Base-by-base conservation (phyloP, 305 asterid genomes). In the Andrographis paniculata region DNA sequence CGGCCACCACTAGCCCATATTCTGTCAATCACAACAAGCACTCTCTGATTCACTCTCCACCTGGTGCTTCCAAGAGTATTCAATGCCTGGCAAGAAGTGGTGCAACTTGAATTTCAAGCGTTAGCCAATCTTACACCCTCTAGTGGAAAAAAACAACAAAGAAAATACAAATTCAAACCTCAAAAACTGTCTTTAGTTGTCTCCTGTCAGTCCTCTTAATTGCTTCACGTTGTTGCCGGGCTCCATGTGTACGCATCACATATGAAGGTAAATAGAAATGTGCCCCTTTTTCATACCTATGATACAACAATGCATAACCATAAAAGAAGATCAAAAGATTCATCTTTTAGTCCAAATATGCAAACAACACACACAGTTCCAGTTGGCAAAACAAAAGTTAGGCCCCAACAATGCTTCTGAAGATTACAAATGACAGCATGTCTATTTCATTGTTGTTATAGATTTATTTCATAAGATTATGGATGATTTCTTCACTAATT, bases 201-300 rank as follows among this genome's bases (percentile, higher is more conserved):
- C 68, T 62, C 57, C 42, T 42, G 21, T 94, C 77, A 64, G 84
- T 50, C 68, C 76, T 80, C 65, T 68, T 83, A 48, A 91, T 66
- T 58, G 87, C 62, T 55, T 91, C 96, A 37, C 99, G 89, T 66
- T 83, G 99, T 50, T 87, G 95, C 22, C 74, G 75, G 53, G 93
- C 78, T 52, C 99, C 99, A 71, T 83, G 99, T 9, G 94, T 91
- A 48, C 96, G 99, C 99, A 91, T 91, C 46, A 83, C 80, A 68
- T 71, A 79, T 5, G 99, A 91, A 60, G 96, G 88, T 70, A 91
- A 69, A 74, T 56, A 80, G 22, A 91, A 57, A 59, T 91, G 77
- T 44, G 79, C 99, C 63, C 99, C 99, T 64, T 75, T 77, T 69
- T 91, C 95, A 71, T 83, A 83, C 62, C 97, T 88, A 58, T 57